phyloP scores from a whole-genome alignment of 768 basidiomycete species.

The Jaapia argillacea region DNA sequence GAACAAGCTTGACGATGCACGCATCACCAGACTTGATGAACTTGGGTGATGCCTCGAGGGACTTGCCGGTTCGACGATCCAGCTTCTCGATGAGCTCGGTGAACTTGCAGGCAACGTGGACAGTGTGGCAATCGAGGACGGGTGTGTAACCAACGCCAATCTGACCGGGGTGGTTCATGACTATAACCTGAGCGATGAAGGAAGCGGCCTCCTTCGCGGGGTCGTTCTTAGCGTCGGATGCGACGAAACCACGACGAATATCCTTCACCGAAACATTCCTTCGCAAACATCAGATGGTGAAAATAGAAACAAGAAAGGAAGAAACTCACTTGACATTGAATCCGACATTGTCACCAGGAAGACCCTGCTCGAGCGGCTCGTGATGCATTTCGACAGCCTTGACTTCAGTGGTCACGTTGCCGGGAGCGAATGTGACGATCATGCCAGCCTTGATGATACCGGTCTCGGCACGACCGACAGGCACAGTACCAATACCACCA shows the following conservation, averaged over 20 bases:
- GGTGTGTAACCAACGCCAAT: conserved; percentile 99
- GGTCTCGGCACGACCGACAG: conserved; percentile 99
- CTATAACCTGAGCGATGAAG: conserved; percentile 99
- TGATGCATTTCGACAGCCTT: conserved; percentile 99
- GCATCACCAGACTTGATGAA: conserved; percentile 99
- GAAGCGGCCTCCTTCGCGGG: conserved; percentile 98
- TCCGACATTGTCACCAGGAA: conserved; percentile 98
- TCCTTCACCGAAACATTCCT: conserved; percentile 99
- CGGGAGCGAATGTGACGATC: conserved; percentile 94
- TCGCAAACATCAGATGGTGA: conserved; percentile 6
- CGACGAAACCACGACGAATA: conserved; percentile 99
- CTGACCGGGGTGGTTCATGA: conserved; percentile 99
- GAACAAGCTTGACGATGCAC: conserved; percentile 95
- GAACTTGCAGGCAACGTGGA: conserved; percentile 99
- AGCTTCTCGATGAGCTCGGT: conserved; percentile 98
- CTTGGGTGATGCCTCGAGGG: conserved; percentile 81
- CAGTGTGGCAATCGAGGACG: conserved; percentile 99
- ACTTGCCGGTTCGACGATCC: conserved; percentile 96
- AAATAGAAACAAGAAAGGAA: conserved; percentile 2
- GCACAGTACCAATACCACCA: conserved; percentile 99
- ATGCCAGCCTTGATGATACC: conserved; percentile 99
- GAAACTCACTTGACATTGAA: conserved; percentile 89
- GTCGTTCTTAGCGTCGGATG: conserved; percentile 99
- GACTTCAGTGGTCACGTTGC: conserved; percentile 99
- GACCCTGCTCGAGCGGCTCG: conserved; percentile 91